phyloP scores from a whole-genome alignment of 345 rosid genomes.

The Salix viminalis region DNA sequence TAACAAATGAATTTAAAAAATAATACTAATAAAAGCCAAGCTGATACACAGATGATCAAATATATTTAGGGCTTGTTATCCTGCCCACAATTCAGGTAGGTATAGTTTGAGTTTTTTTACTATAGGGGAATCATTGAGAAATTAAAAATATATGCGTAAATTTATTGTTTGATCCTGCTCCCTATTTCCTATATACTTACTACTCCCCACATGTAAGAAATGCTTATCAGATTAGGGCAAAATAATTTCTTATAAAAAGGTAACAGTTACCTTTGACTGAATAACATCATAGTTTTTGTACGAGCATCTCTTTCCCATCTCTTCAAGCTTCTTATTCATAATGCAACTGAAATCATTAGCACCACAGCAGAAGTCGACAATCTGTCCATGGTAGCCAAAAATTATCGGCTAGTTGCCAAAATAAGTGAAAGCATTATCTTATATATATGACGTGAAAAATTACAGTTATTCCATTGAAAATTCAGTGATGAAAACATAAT shows the following conservation, averaged over 20 bases:
- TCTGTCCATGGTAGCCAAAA: conserved; percentile 31
- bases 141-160: too few relatives aligned
- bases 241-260: not conserved
- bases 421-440: not conserved
- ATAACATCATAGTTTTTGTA: conserved; percentile 72
- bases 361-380: conserved; percentile 96
- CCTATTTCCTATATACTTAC: too few relatives aligned
- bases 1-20: too few relatives aligned
- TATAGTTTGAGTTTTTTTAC: too few relatives aligned
- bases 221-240: not conserved
- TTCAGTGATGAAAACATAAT: too few relatives aligned
- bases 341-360: conserved; percentile 86
- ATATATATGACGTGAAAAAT: too few relatives aligned
- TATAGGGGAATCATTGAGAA: too few relatives aligned
- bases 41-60: too few relatives aligned
- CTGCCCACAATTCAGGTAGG: too few relatives aligned
- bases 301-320: conserved; percentile 72
- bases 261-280: conserved; percentile 57
- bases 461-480: not conserved
- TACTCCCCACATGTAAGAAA: not conserved
- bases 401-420: not conserved
- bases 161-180: not conserved
- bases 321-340: conserved; percentile 78
- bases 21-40: too few relatives aligned
- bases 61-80: too few relatives aligned